These are phyloP conservation scores for Pseudozyma pruni DNA, from an alignment of 1,284 basidiomycete genomes.

Conservation along the genomic window DNA sequence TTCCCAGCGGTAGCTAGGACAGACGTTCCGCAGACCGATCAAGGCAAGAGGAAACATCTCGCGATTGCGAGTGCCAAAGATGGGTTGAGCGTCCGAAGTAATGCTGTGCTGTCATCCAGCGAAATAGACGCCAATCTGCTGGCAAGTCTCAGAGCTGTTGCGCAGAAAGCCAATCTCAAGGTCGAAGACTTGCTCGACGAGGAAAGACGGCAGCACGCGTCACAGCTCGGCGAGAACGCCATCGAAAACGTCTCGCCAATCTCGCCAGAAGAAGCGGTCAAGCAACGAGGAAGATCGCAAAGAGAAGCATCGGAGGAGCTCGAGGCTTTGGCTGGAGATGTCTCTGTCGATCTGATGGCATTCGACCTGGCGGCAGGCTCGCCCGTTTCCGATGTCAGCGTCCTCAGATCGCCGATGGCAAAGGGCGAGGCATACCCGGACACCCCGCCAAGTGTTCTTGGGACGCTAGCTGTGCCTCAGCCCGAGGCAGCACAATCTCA, in stretches of 20 bases:
- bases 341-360: conserved; percentile 38
- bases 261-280: too few relatives aligned
- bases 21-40: neutral
- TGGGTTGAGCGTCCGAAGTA: neutral
- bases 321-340: conserved; percentile 26
- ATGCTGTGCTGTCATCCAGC: conserved; percentile 12
- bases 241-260: neutral
- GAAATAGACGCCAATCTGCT: conserved; percentile 41
- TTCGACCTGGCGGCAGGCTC: conserved; percentile 25
- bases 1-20: conserved; percentile 7
- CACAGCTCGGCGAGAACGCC: neutral
- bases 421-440: conserved; percentile 2
- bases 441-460: conserved; percentile 15
- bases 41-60: neutral
- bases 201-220: neutral
- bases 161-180: conserved; percentile 44
- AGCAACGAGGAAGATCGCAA: neutral
- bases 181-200: conserved; percentile 23
- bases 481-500: neutral
- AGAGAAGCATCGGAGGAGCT: conserved; percentile 31
- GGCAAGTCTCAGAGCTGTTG: conserved; percentile 33
- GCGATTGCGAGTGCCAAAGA: neutral
- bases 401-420: conserved; percentile 18
- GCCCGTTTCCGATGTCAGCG: conserved; percentile 26
- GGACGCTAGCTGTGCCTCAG: neutral